A percentile compares a stretch with the other conserved stretches of the same genome.
Evolutionary conservation across 2,329 filamentous ascomycete species (phyloP).

Genomic region (Trichophyton schoenleinii): DNA sequence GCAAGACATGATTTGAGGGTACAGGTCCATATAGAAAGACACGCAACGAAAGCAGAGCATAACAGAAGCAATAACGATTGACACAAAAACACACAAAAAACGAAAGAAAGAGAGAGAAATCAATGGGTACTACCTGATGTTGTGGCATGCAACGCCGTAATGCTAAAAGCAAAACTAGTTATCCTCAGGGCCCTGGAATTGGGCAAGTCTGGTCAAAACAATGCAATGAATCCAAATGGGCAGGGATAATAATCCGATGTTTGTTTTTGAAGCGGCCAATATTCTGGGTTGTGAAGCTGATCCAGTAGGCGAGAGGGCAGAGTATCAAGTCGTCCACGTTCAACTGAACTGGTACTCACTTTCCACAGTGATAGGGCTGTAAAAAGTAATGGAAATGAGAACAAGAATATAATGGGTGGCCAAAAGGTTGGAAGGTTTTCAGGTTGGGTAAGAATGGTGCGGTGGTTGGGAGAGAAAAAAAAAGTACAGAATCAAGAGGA

Average conservation of each 20-base stretch:
- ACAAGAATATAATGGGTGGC: neutral
- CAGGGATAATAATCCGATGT: conserved; percentile 10
- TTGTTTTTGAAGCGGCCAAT: conserved; percentile 4
- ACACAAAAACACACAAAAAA: conserved; percentile 11
- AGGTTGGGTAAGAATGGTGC: conserved; percentile 4
- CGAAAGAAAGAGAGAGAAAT: conserved; percentile 18
- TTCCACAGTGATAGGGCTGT: neutral
- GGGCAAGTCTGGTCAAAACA: conserved; percentile 4
- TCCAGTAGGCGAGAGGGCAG: conserved; percentile 2
- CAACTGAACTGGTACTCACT: neutral
- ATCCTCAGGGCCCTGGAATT: conserved; percentile 7
- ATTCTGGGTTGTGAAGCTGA: conserved; percentile 4
- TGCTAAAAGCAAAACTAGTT: conserved; percentile 18
- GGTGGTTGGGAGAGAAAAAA: conserved; percentile 6
- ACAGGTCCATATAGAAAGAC: conserved; percentile 12
- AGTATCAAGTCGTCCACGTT: conserved; percentile 9
- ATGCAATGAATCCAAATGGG: conserved; percentile 12
- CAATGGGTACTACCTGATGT: conserved; percentile 34
- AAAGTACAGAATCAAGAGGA: conserved; percentile 2
- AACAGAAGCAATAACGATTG: conserved; percentile 13
- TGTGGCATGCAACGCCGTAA: conserved; percentile 14
- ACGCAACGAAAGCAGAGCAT: conserved; percentile 10
- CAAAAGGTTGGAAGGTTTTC: neutral
- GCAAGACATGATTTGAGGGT: conserved; percentile 12
- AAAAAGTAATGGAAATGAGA: neutral